Percentiles rank a stretch among this genome's conserved stretches.
These are phyloP conservation scores for Musa beccarii DNA, from an alignment of 176 grass and related monocot species.

Conservation along the genomic window DNA sequence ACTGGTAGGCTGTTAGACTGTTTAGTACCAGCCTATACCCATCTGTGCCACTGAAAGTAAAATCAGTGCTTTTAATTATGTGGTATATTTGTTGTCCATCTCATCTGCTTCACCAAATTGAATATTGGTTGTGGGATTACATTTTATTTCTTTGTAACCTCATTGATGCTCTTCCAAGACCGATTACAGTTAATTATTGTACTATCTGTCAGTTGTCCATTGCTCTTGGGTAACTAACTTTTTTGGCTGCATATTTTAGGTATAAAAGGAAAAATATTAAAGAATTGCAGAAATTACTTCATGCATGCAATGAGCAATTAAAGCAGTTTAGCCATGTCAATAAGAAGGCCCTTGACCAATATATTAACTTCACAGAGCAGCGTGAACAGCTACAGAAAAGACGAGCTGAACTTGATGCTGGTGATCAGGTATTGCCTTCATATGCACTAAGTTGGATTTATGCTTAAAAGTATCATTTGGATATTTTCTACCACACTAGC, in stretches of 20 bases:
- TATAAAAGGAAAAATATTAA: slow-evolving; percentile 95
- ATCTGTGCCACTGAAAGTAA: no score
- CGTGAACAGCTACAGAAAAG: slow-evolving; percentile 80
- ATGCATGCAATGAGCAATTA: slow-evolving; percentile 82
- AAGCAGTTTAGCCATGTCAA: slow-evolving; percentile 98
- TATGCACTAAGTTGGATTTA: neutral
- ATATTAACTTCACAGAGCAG: slow-evolving; percentile 98
- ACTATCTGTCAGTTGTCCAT: neutral
- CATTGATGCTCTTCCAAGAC: neutral
- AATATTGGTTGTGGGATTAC: neutral
- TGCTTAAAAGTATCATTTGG: neutral
- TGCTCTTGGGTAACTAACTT: neutral
- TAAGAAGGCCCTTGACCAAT: slow-evolving; percentile 98
- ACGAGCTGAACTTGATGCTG: slow-evolving; percentile 86
- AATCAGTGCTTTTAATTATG: neutral
- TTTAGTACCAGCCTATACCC: no score
- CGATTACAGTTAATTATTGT: neutral
- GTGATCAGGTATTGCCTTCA: slow-evolving; percentile 50
- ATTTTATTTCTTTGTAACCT: neutral
- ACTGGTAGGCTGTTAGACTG: no score
- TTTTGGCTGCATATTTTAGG: slow-evolving; percentile 25
- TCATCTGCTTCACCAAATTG: neutral
- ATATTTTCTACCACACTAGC: neutral
- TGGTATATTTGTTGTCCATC: neutral
- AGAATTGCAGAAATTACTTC: slow-evolving; percentile 83